Base-by-base conservation (phyloP, 352 stramenopile genomes). In the Phytopythium ostracodes region DNA sequence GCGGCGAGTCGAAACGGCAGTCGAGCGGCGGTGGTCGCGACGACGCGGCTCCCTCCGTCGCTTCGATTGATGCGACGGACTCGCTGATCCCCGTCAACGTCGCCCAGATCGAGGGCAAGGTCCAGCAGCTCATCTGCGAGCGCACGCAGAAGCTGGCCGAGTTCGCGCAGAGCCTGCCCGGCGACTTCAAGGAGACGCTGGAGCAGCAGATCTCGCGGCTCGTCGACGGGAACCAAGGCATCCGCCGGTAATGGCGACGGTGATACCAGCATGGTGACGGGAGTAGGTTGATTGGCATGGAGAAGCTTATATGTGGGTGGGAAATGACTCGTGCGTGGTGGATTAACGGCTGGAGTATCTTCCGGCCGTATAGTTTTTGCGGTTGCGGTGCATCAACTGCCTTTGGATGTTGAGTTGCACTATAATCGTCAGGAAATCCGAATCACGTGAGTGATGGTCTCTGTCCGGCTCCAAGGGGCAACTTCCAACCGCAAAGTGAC, bases 81-180 rank as follows among this genome's bases (percentile, higher is more conserved):
- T 50, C 64, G 35, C 63, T 72, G 24, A 25, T 81, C 17, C 65
- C 75, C 1, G 53, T 58, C 17, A 27, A 36, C 33, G 68, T 81
- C 5, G n/a, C 60, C 7, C 58, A 38, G 17, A 54, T 65, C 0
- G 75, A 81, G 56, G 36, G 29, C 14, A 71, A 74, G 36, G 43
- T 84, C 12, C 75, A 68, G 29, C 63, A 76, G 52, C 59, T 72
- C 38, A 40, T 84, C 12, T 55, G 53, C 22, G 58, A 67, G 38
- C 72, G 75, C 20, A 65, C 56, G 22, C 46, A 68, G 25, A 65
- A 65, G 56, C n/a, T 75, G 24, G 31, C 64, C n/a, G 65, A 70
- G 46, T 77, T 77, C 63, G 52, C 56, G 36, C 59, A 61, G 27
- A 76, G 63, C 25, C 53, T 78, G 2, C 71, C 75, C 1, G n/a